Percentiles rank a stretch among this genome's conserved stretches.
phyloP scores from a whole-genome alignment of 1,139 yeast species.

The Pichia sp. region DNA sequence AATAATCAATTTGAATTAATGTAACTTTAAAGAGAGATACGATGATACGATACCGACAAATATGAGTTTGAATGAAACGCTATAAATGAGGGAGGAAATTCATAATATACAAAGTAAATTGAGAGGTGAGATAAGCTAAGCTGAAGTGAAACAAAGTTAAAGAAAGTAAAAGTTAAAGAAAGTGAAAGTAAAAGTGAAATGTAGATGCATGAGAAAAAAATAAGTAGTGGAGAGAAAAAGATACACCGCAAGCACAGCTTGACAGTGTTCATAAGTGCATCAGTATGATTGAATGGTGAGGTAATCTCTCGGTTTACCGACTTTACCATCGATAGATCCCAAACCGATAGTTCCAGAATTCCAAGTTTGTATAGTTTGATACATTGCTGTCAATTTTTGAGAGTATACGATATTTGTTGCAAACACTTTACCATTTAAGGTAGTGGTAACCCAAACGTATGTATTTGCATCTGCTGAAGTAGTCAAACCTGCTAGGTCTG shows the following conservation, averaged over 20 bases:
- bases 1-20: too few relatives aligned
- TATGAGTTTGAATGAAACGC: too few relatives aligned
- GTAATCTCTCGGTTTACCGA: slow-evolving; percentile 50
- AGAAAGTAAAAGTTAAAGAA: background rate
- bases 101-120: too few relatives aligned
- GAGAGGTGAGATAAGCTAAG: too few relatives aligned
- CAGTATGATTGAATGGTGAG: too few relatives aligned
- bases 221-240: too few relatives aligned
- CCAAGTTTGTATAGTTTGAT: slow-evolving; percentile 33
- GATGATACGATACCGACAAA: too few relatives aligned
- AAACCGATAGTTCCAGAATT: slow-evolving; percentile 50
- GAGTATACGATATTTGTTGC: slow-evolving; percentile 29
- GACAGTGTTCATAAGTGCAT: background rate
- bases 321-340: slow-evolving; percentile 47
- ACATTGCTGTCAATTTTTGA: slow-evolving; percentile 40
- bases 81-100: too few relatives aligned
- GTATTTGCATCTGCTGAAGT: slow-evolving; percentile 15
- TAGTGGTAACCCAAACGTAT: slow-evolving; percentile 16
- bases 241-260: too few relatives aligned
- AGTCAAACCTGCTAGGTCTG: slow-evolving; percentile 11
- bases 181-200: background rate
- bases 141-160: too few relatives aligned
- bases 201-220: background rate
- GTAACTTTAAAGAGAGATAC: too few relatives aligned
- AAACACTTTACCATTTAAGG: slow-evolving; percentile 10